phyloP scores from a whole-genome alignment of 768 basidiomycete genomes.

The Kwoniella europaea region DNA sequence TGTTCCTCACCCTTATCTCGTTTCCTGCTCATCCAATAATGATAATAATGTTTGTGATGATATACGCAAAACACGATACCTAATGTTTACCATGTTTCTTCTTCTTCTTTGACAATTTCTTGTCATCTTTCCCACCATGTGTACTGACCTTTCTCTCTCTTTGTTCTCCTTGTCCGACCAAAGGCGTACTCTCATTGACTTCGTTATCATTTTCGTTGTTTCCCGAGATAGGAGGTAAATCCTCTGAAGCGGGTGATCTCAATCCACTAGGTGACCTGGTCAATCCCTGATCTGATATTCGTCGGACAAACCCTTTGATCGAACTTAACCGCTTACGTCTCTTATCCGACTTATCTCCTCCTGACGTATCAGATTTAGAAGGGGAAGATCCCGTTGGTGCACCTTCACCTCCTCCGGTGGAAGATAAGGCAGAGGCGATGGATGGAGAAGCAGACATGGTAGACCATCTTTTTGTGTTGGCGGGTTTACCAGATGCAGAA shows the following conservation, averaged over 20 bases:
- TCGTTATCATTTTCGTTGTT: not conserved
- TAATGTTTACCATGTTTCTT: constrained; percentile 25
- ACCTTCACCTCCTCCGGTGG: constrained; percentile 16
- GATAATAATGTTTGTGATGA: not conserved
- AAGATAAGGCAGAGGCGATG: constrained; percentile 21
- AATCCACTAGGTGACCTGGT: constrained; percentile 18
- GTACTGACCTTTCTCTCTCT: constrained; percentile 21
- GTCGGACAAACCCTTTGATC: constrained; percentile 50
- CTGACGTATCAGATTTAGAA: constrained; percentile 5
- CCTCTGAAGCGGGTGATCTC: constrained; percentile 19
- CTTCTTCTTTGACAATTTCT: constrained; percentile 27
- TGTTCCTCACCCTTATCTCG: not conserved
- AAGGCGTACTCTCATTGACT: constrained; percentile 1
- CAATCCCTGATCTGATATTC: constrained; percentile 50
- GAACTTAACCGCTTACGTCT: constrained; percentile 43
- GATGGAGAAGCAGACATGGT: constrained; percentile 25
- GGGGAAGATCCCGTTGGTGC: constrained; percentile 1
- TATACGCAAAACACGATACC: not conserved
- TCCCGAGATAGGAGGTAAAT: constrained; percentile 4
- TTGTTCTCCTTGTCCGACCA: not conserved
- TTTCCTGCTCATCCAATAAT: not conserved
- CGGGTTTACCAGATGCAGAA: constrained; percentile 14
- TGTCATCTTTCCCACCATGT: not conserved
- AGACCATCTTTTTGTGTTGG: constrained; percentile 19
- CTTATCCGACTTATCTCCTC: constrained; percentile 37